A percentile compares a stretch with the other conserved stretches of the same genome.
Conservation (phyloP, 495 filamentous ascomycete genomes). For the Aspergillus asperescens region DNA sequence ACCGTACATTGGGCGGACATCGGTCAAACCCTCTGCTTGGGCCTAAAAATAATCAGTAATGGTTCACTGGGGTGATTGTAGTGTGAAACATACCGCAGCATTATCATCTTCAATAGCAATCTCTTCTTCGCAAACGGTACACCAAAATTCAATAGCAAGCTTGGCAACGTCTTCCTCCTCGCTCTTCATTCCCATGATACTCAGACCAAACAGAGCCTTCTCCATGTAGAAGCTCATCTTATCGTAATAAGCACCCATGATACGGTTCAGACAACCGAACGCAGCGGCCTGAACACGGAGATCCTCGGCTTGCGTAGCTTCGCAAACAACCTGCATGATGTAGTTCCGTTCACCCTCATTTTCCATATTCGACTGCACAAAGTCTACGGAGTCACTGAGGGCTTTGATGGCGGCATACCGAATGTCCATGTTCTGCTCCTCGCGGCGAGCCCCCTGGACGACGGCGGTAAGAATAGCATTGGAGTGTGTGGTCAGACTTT, state of each 20-base stretch:
- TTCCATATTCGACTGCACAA: conserved; percentile 95
- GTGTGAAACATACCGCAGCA: conserved; percentile 54
- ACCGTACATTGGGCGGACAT: conserved; percentile 84
- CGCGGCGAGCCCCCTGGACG: conserved; percentile 93
- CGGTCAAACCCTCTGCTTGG: conserved; percentile 65
- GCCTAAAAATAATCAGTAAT: conserved; percentile 28
- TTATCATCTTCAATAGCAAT: conserved; percentile 97
- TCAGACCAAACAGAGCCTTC: conserved; percentile 95
- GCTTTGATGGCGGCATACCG: conserved; percentile 88
- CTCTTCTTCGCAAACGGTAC: conserved; percentile 98
- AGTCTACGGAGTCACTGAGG: conserved; percentile 94
- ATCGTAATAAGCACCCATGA: conserved; percentile 97
- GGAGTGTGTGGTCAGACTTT: conserved; percentile 75
- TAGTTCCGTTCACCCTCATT: conserved; percentile 99
- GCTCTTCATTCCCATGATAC: conserved; percentile 98
- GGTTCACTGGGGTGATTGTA: background rate
- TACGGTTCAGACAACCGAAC: conserved; percentile 94
- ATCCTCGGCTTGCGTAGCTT: conserved; percentile 90
- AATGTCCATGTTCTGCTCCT: conserved; percentile 85
- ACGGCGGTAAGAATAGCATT: conserved; percentile 98
- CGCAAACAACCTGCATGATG: conserved; percentile 99
- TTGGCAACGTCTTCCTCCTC: conserved; percentile 97
- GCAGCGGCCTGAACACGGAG: conserved; percentile 87
- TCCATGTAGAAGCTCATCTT: conserved; percentile 99
- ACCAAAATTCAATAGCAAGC: conserved; percentile 98